Conservation (phyloP, 2,329 filamentous ascomycete species). For the Davidsoniella neocaledoniae region DNA sequence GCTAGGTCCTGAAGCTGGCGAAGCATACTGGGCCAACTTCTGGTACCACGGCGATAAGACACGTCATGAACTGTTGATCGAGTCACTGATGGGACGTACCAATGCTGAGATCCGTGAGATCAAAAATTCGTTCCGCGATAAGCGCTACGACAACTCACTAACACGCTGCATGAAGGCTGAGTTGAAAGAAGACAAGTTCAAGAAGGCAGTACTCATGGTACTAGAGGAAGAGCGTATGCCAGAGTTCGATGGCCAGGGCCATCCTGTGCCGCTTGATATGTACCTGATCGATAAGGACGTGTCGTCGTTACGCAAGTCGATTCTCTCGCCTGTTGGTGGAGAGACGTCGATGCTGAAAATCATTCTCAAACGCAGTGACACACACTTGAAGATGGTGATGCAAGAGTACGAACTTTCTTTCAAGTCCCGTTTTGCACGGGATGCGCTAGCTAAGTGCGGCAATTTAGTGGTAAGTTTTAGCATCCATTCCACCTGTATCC, state of each 20-base stretch:
- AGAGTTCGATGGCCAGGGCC: constrained; percentile 52
- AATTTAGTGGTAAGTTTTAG: constrained; percentile 68
- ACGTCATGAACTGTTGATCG: constrained; percentile 77
- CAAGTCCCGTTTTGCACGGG: constrained; percentile 67
- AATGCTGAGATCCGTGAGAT: constrained; percentile 79
- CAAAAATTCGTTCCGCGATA: constrained; percentile 78
- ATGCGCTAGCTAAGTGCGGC: constrained; percentile 72
- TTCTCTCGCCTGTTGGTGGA: constrained; percentile 61
- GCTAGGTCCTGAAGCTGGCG: constrained; percentile 77
- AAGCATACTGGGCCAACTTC: constrained; percentile 96
- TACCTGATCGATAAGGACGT: constrained; percentile 54
- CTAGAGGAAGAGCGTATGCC: constrained; percentile 74
- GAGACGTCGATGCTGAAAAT: constrained; percentile 79
- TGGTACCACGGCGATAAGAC: constrained; percentile 86
- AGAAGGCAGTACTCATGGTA: constrained; percentile 67
- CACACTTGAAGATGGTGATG: constrained; percentile 66
- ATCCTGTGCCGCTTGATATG: constrained; percentile 37
- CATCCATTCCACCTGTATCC: background rate
- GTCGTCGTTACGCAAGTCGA: constrained; percentile 47
- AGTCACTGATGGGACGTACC: constrained; percentile 74
- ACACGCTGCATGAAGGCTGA: constrained; percentile 80
- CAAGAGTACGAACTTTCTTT: constrained; percentile 58
- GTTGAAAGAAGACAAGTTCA: constrained; percentile 91
- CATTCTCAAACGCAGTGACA: constrained; percentile 63
- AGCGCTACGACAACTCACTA: constrained; percentile 73